These are phyloP conservation scores for Penicillium sp. DNA, from an alignment of 2,329 filamentous ascomycete species.

Conservation along the genomic window DNA sequence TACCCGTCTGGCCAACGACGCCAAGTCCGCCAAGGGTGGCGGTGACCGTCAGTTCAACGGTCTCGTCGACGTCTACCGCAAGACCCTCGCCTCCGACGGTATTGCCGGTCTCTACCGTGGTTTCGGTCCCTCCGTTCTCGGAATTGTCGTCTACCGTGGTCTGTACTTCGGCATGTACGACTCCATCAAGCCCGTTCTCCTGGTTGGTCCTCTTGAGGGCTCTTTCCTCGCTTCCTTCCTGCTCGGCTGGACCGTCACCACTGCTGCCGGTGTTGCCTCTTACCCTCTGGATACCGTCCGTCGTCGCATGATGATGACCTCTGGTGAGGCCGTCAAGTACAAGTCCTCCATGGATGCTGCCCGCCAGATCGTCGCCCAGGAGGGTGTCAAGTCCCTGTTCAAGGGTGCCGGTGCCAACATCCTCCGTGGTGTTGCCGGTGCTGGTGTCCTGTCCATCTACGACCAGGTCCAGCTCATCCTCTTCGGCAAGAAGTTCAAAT, in stretches of 20 bases:
- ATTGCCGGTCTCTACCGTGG: constrained; percentile 99
- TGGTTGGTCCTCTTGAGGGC: constrained; percentile 87
- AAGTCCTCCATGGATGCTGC: constrained; percentile 93
- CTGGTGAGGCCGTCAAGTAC: constrained; percentile 98
- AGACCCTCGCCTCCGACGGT: constrained; percentile 99
- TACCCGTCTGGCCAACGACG: constrained; percentile 99
- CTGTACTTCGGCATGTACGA: constrained; percentile 99
- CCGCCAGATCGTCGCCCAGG: constrained; percentile 93
- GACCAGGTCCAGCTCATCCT: constrained; percentile 98
- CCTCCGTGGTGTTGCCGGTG: constrained; percentile 99
- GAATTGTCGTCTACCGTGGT: constrained; percentile 99
- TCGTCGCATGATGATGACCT: constrained; percentile 99
- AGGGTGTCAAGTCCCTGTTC: constrained; percentile 99
- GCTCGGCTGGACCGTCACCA: constrained; percentile 99
- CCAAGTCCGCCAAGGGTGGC: constrained; percentile 93
- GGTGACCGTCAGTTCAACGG: constrained; percentile 99
- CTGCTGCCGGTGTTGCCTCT: constrained; percentile 99
- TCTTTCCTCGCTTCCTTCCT: constrained; percentile 99
- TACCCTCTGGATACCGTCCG: constrained; percentile 99
- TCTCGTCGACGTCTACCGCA: constrained; percentile 99
- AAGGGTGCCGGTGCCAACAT: constrained; percentile 99
- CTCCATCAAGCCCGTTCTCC: constrained; percentile 98
- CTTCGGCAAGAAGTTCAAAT: constrained; percentile 99
- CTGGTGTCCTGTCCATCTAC: constrained; percentile 99
- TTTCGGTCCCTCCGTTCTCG: constrained; percentile 98